Evolutionary conservation across 495 filamentous ascomycete genomes (phyloP), one percentile per base, ranked within the genome.

Genomic region (Geopyxis carbonaria): DNA sequence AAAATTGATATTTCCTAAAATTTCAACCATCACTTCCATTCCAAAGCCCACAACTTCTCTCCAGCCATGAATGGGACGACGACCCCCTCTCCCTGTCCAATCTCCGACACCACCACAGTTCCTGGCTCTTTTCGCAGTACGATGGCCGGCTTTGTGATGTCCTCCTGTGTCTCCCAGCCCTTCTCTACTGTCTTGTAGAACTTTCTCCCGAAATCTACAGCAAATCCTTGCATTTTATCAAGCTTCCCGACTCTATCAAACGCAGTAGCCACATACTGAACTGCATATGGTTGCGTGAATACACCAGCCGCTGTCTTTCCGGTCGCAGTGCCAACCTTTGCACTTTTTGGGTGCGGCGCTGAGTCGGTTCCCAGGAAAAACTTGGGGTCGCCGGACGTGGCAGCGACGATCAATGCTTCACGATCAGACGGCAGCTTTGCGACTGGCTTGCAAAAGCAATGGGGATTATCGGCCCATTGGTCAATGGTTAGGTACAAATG

Each of bases 221-320:
- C 63, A 60, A 93, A 93, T 2, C 73, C 77, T 45, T 72, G 70
- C 10, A 93, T 47, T 29, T 65, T 64, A 44, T 80, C 76, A 29
- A 70, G 62, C 8, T 76, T 85, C 9, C 53, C 53, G 27, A 38
- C 44, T 22, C 44, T 53, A 39, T 56, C 52, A n/a, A 56, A 56
- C 7, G 47, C 44, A 21, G 42, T 42, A 1, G 53, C 51, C 24
- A 56, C 42, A 29, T 47, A 47, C 32, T 77, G 73, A 10, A 80
- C 73, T n/a, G 73, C 75, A 51, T 75, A 81, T n/a, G 80, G 78
- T 57, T 93, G 85, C 5, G 85, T 93, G 61, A 91, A 93, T 5
- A 87, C 77, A 18, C 87, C 85, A 3, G 80, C 83, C 4, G 83
- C 80, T n/a, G 50, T 59, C 59, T 69, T 78, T 35, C 64, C 64